These are phyloP conservation scores for Logfia minima DNA, from an alignment of 129 eudicot genomes.

Conservation along the genomic window DNA sequence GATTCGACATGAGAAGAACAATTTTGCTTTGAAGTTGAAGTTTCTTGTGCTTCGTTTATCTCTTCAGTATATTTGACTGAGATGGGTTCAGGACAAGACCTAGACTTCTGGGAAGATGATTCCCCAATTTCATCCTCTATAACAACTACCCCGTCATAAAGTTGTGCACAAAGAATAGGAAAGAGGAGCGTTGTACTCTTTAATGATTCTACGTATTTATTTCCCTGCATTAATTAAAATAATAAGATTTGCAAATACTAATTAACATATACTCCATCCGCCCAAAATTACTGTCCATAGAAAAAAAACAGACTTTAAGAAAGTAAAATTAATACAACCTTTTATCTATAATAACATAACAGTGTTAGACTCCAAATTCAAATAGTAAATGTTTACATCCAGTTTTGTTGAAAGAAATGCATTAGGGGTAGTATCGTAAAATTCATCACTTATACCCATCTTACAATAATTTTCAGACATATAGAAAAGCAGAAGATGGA, in stretches of 20 bases:
- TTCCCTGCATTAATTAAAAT: not conserved
- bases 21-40: conserved; percentile 21
- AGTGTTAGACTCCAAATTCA: not conserved
- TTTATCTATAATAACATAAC: no score
- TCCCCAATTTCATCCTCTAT: conserved; percentile 1
- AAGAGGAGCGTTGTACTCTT: conserved; percentile 30
- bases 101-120: conserved; percentile 16
- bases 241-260: not conserved
- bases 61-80: not conserved
- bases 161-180: conserved; percentile 33
- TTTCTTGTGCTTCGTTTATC: conserved; percentile 20
- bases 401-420: not conserved
- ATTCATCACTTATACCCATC: not conserved
- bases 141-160: conserved; percentile 18
- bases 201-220: conserved; percentile 24
- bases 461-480: not conserved
- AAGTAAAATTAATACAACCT: not conserved
- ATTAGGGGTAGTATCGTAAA: no score
- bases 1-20: conserved; percentile 17
- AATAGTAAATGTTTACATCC: not conserved
- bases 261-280: not conserved
- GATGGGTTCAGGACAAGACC: conserved; percentile 12
- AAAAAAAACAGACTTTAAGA: no score
- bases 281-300: no score
- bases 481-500: not conserved